Conservation (phyloP, 495 filamentous ascomycete genomes). For the Podospora didyma region DNA sequence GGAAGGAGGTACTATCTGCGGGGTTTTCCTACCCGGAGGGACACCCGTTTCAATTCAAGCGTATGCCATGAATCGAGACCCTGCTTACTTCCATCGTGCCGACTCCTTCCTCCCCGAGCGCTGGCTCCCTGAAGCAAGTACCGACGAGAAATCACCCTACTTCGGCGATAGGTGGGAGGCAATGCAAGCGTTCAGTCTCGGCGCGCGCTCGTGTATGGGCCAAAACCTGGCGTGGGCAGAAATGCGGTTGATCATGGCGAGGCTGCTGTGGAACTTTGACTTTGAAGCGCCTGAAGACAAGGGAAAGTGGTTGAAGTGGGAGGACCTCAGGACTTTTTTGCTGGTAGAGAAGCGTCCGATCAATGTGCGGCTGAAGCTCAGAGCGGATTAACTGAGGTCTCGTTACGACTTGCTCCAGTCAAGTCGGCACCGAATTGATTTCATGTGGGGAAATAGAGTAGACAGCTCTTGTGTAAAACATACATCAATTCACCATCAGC, state of each 20-base stretch:
- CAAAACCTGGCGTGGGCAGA: constrained; percentile 49
- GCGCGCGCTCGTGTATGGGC: constrained; percentile 53
- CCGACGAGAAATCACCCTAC: constrained; percentile 25
- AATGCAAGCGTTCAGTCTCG: constrained; percentile 50
- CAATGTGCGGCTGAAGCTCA: constrained; percentile 6
- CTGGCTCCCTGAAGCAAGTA: constrained; percentile 39
- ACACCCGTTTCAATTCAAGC: constrained; percentile 30
- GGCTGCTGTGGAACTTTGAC: constrained; percentile 50
- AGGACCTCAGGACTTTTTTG: neutral
- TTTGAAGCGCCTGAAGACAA: constrained; percentile 22
- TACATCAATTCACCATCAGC: too few relatives aligned
- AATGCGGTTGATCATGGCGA: constrained; percentile 47
- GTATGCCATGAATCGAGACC: constrained; percentile 23
- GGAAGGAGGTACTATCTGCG: constrained; percentile 28
- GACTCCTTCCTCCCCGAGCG: constrained; percentile 38
- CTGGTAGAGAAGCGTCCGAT: constrained; percentile 4
- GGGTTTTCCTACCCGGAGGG: constrained; percentile 24
- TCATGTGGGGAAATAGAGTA: too few relatives aligned
- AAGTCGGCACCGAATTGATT: too few relatives aligned
- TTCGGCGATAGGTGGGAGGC: constrained; percentile 41
- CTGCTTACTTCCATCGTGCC: constrained; percentile 10
- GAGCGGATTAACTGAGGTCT: neutral
- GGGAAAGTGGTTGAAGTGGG: constrained; percentile 2
- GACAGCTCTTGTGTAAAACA: too few relatives aligned
- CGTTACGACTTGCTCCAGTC: neutral